Percentiles rank a stretch among this genome's conserved stretches.
These are phyloP conservation scores for Rauvolfia tetraphylla DNA, from an alignment of 257 asterid species.

Conservation along the genomic window DNA sequence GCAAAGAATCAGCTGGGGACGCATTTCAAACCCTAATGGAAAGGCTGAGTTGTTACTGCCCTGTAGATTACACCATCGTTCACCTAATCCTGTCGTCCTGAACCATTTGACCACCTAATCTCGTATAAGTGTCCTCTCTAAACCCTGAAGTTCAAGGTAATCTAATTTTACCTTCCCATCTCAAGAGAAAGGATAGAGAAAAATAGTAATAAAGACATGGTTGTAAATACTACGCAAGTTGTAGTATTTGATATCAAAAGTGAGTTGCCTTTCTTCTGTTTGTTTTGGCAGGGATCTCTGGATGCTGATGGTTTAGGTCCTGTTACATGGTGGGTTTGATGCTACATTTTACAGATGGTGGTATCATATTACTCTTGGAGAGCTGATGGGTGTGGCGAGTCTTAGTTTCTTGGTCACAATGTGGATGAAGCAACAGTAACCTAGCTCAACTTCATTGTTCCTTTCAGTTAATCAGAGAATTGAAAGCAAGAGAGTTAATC, in stretches of 20 bases:
- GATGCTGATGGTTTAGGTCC: slow-evolving; percentile 86
- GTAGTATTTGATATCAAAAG: neutral
- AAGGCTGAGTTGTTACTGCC: neutral
- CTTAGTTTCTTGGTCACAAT: neutral
- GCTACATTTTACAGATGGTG: neutral
- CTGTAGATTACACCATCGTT: neutral
- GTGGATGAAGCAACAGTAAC: neutral
- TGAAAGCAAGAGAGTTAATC: neutral
- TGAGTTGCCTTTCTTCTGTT: neutral
- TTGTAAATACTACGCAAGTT: neutral
- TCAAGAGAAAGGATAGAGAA: neutral
- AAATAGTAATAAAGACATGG: neutral
- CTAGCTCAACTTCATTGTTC: neutral
- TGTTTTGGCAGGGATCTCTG: slow-evolving; percentile 59
- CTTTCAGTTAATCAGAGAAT: neutral
- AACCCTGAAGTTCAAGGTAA: neutral
- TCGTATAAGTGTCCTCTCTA: too few relatives aligned
- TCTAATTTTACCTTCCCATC: neutral
- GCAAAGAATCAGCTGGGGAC: neutral
- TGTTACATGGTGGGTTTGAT: slow-evolving; percentile 66
- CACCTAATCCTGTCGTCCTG: neutral
- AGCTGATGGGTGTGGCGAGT: neutral
- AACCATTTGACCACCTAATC: neutral
- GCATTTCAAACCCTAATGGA: neutral
- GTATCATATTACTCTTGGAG: neutral